Base-by-base conservation (phyloP, 1,284 basidiomycete genomes). In the Kwoniella shivajii region DNA sequence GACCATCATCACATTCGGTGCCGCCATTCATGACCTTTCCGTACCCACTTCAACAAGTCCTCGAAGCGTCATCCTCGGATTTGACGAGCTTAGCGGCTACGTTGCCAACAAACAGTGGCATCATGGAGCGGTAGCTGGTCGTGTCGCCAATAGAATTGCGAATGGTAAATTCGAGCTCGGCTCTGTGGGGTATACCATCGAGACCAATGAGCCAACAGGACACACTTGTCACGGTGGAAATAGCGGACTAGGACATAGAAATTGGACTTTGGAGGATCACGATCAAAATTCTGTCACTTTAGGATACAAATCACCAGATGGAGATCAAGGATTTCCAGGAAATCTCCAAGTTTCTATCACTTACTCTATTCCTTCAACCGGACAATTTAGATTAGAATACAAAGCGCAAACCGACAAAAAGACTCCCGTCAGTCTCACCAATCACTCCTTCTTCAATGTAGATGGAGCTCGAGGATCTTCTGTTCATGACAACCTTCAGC, bases 361-460 rank as follows among this genome's bases (percentile, higher is more conserved):
- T 10, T 59, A 59, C 46, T 49, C 57, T 18, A 34, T 59, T n/a
- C 50, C 50, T 27, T 57, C 56, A 18, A 10, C 31, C 16, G 57
- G 52, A n/a, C 24, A 18, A 11, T 27, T 59, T n/a, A 20, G 39
- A 41, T 29, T 59, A 38, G 51, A 59, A 4, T 59, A 54, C 33
- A 34, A 20, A 30, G 57, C 57, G 9, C 38, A 30, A 18, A 54
- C 57, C 33, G 61, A 65, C 52, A 39, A 39, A 22, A 31, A 60
- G 14, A 67, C 66, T 3, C 66, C 64, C 11, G 57, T 67, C 51
- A 55, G 58, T 20, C 56, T 67, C 38, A 67, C 66, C 14, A 67
- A 62, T 16, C 66, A 67, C 58, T 52, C 60, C 18, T 67, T 61
- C 56, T 67, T 65, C 61, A 62, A 62, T 31, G 53, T 67, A 27